A percentile compares a stretch with the other conserved stretches of the same genome.
Evolutionary conservation across 1,284 basidiomycete species (phyloP).

Genomic region (Sphaerobolus stellatus): DNA sequence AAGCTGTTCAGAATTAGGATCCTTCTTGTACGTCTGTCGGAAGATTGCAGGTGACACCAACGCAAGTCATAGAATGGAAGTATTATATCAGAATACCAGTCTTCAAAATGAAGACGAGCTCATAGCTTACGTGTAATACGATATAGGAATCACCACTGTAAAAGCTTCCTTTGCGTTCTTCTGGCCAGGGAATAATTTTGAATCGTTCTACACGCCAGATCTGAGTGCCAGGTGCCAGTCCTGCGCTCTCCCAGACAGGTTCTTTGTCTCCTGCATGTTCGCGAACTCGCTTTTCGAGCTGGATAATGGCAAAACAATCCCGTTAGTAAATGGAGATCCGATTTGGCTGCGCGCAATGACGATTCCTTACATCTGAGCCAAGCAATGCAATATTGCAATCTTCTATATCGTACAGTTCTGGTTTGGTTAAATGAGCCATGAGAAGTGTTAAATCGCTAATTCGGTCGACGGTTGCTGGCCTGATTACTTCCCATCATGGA

Average conservation of each 20-base stretch:
- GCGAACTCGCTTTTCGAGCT: constrained; percentile 59
- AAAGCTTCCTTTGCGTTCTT: constrained; percentile 52
- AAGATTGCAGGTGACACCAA: no score
- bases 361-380: constrained; percentile 53
- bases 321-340: neutral
- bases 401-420: constrained; percentile 53
- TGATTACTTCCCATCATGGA: neutral
- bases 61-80: no score
- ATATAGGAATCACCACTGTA: constrained; percentile 68
- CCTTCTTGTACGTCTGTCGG: constrained; percentile 54
- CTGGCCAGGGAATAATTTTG: constrained; percentile 52
- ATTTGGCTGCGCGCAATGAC: neutral
- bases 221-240: constrained; percentile 42
- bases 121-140: constrained; percentile 49
- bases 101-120: neutral
- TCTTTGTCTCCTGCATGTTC: constrained; percentile 55
- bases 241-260: constrained; percentile 52
- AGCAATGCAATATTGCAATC: constrained; percentile 62
- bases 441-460: neutral
- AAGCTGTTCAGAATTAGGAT: constrained; percentile 45
- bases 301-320: constrained; percentile 3
- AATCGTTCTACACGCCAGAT: constrained; percentile 65
- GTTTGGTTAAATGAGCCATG: constrained; percentile 48
- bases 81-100: no score
- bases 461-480: constrained; percentile 1